phyloP scores from a whole-genome alignment of 768 basidiomycete genomes.

The Glaciozyma antarctica region DNA sequence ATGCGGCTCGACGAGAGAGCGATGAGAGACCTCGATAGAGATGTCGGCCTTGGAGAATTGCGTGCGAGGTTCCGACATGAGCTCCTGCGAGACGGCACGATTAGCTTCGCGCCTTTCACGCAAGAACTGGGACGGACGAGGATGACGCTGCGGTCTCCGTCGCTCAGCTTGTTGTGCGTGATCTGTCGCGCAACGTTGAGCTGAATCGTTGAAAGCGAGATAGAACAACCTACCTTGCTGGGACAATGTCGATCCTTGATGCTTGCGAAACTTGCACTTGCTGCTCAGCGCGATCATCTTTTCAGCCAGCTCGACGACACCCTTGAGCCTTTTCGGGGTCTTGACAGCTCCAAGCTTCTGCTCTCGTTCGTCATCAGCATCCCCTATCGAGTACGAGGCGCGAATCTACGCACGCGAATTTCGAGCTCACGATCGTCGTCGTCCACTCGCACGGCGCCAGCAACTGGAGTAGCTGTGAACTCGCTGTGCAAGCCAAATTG shows the following conservation, averaged over 20 bases:
- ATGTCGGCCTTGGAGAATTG: conserved; percentile 45
- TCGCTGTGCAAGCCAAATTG: conserved; percentile 61
- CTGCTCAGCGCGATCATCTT: conserved; percentile 58
- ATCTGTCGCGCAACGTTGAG: background rate
- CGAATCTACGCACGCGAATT: conserved; percentile 50
- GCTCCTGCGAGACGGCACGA: conserved; percentile 47
- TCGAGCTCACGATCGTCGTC: conserved; percentile 54
- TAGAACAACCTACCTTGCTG: conserved; percentile 51
- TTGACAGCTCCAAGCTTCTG: conserved; percentile 47
- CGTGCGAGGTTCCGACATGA: conserved; percentile 60
- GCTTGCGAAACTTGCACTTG: conserved; percentile 57
- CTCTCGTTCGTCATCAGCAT: background rate
- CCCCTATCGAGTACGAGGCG: background rate
- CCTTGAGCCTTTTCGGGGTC: conserved; percentile 65
- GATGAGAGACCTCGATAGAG: conserved; percentile 49
- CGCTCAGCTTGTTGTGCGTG: background rate
- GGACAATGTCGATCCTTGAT: conserved; percentile 62
- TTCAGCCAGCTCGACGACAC: conserved; percentile 49
- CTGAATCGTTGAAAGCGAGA: background rate
- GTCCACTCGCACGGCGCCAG: conserved; percentile 4
- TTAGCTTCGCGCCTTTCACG: background rate
- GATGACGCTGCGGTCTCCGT: background rate
- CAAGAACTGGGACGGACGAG: background rate
- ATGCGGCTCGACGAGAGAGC: conserved; percentile 45
- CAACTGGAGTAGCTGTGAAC: conserved; percentile 51